Evolutionary conservation across 2,329 filamentous ascomycete species (phyloP).

Genomic region (Nemania sp.): DNA sequence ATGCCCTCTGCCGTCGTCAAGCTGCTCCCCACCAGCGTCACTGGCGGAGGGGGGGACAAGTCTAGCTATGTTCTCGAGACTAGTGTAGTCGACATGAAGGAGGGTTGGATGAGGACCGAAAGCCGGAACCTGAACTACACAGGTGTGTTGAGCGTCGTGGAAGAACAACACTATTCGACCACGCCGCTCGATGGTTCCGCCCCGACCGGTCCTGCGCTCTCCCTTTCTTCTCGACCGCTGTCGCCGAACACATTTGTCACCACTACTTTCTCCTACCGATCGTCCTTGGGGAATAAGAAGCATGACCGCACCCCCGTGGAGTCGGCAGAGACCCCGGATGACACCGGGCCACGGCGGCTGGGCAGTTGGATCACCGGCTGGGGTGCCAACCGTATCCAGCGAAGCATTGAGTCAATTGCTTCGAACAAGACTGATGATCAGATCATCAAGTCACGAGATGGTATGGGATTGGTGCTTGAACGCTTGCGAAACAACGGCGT

Average conservation of each 20-base stretch:
- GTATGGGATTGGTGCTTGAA: conserved; percentile 81
- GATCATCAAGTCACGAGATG: conserved; percentile 78
- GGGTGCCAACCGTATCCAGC: conserved; percentile 72
- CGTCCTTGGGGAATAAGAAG: conserved; percentile 71
- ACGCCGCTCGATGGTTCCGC: conserved; percentile 43
- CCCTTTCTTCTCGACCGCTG: conserved; percentile 23
- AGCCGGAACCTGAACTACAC: conserved; percentile 82
- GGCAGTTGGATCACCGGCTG: conserved; percentile 58
- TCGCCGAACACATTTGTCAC: conserved; percentile 64
- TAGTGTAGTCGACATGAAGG: conserved; percentile 75
- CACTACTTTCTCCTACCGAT: conserved; percentile 75
- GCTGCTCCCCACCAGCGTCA: conserved; percentile 71
- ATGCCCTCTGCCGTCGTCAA: conserved; percentile 76
- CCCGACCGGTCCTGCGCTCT: conserved; percentile 27
- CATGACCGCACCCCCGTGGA: conserved; percentile 53
- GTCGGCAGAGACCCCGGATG: conserved; percentile 49
- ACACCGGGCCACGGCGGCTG: conserved; percentile 38
- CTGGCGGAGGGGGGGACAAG: conserved; percentile 69
- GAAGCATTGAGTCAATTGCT: conserved; percentile 78
- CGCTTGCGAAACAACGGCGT: conserved; percentile 64
- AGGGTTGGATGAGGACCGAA: conserved; percentile 84
- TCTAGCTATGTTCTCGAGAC: conserved; percentile 82
- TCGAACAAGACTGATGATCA: conserved; percentile 78
- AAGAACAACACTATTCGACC: conserved; percentile 70
- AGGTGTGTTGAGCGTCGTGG: conserved; percentile 76